phyloP scores from a whole-genome alignment of 192 early-diverging fungal species.

The Coemansia sp. region DNA sequence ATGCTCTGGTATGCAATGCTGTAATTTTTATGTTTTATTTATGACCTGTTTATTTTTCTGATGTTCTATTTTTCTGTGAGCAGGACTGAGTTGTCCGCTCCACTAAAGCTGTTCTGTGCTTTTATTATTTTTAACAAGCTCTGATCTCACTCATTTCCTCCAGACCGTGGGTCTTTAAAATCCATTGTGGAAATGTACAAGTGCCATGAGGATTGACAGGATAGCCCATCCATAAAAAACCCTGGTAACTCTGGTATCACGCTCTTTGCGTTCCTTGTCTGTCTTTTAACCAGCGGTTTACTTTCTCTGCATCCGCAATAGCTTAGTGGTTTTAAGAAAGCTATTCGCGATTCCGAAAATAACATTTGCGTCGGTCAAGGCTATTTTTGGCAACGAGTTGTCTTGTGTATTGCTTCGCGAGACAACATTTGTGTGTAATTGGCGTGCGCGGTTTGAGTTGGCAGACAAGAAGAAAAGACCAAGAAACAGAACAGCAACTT shows the following conservation, averaged over 20 bases:
- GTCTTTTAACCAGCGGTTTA: background rate
- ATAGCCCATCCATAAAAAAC: background rate
- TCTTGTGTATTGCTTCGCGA: no score
- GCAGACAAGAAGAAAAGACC: no score
- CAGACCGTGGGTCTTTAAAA: background rate
- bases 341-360: no score
- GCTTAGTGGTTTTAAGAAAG: no score
- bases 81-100: background rate
- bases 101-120: background rate
- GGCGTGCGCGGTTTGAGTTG: no score
- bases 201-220: background rate
- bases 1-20: background rate
- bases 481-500: no score
- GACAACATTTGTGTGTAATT: no score
- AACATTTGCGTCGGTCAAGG: no score
- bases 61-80: background rate
- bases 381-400: no score
- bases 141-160: background rate
- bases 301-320: background rate
- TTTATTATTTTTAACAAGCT: background rate
- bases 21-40: constrained; percentile 1
- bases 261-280: background rate
- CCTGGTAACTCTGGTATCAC: no score
- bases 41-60: constrained; percentile 5
- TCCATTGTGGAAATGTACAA: background rate